Evolutionary conservation across 805 yeast species (phyloP), one percentile per base, ranked within the genome.

Genomic region (Candida nanaspora): DNA sequence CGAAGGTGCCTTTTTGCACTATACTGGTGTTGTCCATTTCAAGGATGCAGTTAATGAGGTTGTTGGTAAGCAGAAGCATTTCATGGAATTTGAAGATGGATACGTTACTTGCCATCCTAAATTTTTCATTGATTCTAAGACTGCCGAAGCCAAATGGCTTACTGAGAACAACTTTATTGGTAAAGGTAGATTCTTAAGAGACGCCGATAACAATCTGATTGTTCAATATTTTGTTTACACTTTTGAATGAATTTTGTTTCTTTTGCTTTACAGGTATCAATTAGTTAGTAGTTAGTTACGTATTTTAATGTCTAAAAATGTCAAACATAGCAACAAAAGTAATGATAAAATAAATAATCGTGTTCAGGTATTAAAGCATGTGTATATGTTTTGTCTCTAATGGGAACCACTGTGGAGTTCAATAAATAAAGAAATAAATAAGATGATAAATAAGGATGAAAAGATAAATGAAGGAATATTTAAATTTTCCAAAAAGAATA

Each of bases 191-290:
- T 78, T 78, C 50, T 52, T 72, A 37, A 66, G 80, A 49, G 74
- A 71, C 45, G 63, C 55, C 4, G 51, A 62, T 6, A 78, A 73
- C 18, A 47, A 29, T 2, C 55, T 76, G 43, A 67, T 60, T 45
- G 83, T 80, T 32, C 83, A 80, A 59, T 79, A 78, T 62, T 66
- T 61, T 46, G 57, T 74, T 40, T 75, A 72, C 47, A 61, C 68
- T 23, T 51, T 58, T 45, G 63, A 46, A 18, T 25, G 16, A 26
- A 32, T 18, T 19, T 11, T 6, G 5, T 19, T 13, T 18, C 8
- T 28, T 14, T 9, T 28, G 11, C n/a, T n/a, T n/a, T n/a, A n/a
- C n/a, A n/a, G n/a, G n/a, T n/a, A n/a, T 23, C 10, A 33, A 11
- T 40, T 33, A 19, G 30, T 27, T 20, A 31, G 19, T 29, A 37